A percentile compares a stretch with the other conserved stretches of the same genome.
Evolutionary conservation across 257 asterid species (phyloP).

Genomic region (Nemophila menziesii): DNA sequence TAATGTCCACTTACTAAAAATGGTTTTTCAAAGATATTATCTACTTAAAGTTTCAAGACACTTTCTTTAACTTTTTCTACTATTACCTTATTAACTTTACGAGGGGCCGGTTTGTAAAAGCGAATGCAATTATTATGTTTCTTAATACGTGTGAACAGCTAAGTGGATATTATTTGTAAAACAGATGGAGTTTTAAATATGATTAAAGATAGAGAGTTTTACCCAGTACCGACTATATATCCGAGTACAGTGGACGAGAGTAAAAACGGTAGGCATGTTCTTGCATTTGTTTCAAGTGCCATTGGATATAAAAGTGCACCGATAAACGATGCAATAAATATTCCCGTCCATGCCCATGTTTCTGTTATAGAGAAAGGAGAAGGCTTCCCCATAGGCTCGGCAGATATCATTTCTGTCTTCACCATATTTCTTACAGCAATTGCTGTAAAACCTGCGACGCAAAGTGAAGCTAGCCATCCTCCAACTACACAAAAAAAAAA

Average conservation of each 20-base stretch:
- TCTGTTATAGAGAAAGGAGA: slow-evolving; percentile 72
- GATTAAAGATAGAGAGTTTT: slow-evolving; percentile 16
- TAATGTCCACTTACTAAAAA: too few species aligned
- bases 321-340: slow-evolving; percentile 53
- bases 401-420: slow-evolving; percentile 68
- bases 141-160: too few species aligned
- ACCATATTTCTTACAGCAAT: slow-evolving; percentile 82
- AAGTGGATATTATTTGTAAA: too few species aligned
- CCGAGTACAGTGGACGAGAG: slow-evolving; percentile 86
- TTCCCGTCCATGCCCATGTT: slow-evolving; percentile 65
- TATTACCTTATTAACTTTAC: too few species aligned
- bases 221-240: slow-evolving; percentile 84
- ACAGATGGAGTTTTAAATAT: neutral
- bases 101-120: too few species aligned
- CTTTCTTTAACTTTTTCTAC: too few species aligned
- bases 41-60: too few species aligned
- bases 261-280: slow-evolving; percentile 86
- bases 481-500: slow-evolving; percentile 37
- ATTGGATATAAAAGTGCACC: slow-evolving; percentile 62
- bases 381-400: slow-evolving; percentile 92
- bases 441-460: slow-evolving; percentile 87
- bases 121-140: too few species aligned
- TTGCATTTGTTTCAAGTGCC: slow-evolving; percentile 69
- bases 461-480: slow-evolving; percentile 89
- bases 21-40: too few species aligned